A percentile compares a stretch with the other conserved stretches of the same genome.
Conservation (phyloP, 2,329 filamentous ascomycete species). For the Aureobasidium sp. region DNA sequence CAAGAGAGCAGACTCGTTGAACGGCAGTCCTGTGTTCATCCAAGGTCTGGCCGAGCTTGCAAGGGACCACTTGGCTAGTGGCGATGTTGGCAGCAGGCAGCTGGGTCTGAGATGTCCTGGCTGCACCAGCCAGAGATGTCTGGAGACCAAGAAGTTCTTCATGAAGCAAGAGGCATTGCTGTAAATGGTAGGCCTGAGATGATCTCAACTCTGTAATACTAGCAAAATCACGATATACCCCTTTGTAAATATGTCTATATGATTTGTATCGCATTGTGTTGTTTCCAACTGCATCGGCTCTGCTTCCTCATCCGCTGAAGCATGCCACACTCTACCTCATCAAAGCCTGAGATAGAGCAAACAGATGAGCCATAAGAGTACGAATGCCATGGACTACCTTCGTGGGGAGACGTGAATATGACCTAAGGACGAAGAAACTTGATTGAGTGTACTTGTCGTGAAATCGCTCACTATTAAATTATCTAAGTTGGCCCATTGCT, state of each 20-base stretch:
- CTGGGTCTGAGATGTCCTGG: conserved; percentile 89
- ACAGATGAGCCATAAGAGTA: not conserved
- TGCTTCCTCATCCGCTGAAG: not conserved
- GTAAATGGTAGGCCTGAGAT: not conserved
- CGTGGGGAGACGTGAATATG: not conserved
- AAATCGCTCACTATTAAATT: not conserved
- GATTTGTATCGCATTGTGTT: not conserved
- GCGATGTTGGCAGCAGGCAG: conserved; percentile 67
- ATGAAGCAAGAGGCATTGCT: conserved; percentile 25
- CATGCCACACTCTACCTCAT: not conserved
- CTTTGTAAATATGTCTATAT: not conserved
- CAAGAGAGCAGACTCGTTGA: conserved; percentile 86
- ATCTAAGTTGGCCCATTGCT: not conserved
- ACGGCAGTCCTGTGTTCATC: conserved; percentile 87
- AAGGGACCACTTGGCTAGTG: conserved; percentile 66
- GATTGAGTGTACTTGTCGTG: not conserved
- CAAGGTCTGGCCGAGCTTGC: conserved; percentile 82
- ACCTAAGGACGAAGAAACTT: not conserved
- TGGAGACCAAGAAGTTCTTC: conserved; percentile 67
- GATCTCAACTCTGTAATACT: not conserved
- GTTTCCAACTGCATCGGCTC: not conserved
- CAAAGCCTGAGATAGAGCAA: not conserved
- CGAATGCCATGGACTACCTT: not conserved
- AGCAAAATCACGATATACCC: not conserved
- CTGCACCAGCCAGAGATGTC: conserved; percentile 82